A percentile compares a stretch with the other conserved stretches of the same genome.
These are phyloP conservation scores for Geotrichum candidum DNA, from an alignment of 1,139 yeast genomes.

Conservation along the genomic window DNA sequence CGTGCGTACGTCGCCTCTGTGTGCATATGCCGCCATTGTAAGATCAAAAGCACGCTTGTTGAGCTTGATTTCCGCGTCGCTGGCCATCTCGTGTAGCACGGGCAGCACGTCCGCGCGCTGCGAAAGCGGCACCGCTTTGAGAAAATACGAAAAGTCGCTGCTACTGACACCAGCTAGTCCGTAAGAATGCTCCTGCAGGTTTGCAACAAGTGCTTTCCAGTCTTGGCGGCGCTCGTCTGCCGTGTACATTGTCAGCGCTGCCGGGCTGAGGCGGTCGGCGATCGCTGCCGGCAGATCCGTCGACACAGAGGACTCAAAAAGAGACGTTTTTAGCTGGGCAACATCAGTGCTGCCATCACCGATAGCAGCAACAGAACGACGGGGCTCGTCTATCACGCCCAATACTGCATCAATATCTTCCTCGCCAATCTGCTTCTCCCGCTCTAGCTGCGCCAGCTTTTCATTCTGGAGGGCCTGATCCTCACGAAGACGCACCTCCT, in stretches of 20 bases:
- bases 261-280: conserved; percentile 20
- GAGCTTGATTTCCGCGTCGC: conserved; percentile 23
- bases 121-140: conserved; percentile 28
- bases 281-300: conserved; percentile 18
- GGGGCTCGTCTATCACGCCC: conserved; percentile 20
- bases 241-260: conserved; percentile 19
- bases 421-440: conserved; percentile 16
- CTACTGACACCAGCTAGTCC: conserved; percentile 22
- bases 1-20: conserved; percentile 26
- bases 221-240: conserved; percentile 23
- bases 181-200: conserved; percentile 19
- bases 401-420: conserved; percentile 23
- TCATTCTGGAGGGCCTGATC: conserved; percentile 17
- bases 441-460: conserved; percentile 9
- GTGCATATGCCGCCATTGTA: conserved; percentile 35
- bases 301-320: conserved; percentile 13
- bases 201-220: conserved; percentile 25
- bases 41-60: conserved; percentile 28
- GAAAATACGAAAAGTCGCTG: conserved; percentile 27
- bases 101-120: conserved; percentile 24
- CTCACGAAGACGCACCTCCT: conserved; percentile 23
- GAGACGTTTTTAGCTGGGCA: conserved; percentile 12
- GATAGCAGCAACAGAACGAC: conserved; percentile 2
- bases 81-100: conserved; percentile 28
- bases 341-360: background rate